A percentile compares a stretch with the other conserved stretches of the same genome.
phyloP scores from a whole-genome alignment of 1,139 yeast genomes.

The Suzukiozyma palmioleophila region DNA sequence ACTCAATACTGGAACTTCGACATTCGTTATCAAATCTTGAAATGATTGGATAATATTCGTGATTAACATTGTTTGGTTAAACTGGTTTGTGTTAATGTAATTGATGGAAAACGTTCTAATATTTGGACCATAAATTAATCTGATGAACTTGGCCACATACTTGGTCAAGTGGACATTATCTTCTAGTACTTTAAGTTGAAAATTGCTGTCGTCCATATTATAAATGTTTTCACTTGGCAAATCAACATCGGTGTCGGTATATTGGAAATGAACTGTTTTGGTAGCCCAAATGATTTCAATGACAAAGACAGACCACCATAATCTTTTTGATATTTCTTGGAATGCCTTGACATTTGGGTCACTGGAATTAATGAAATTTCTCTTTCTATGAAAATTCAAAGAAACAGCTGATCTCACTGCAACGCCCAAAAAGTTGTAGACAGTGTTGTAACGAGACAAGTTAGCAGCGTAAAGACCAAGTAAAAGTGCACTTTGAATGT shows the following conservation, averaged over 20 bases:
- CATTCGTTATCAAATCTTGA: slow-evolving; percentile 25
- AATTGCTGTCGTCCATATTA: slow-evolving; percentile 26
- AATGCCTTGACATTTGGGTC: slow-evolving; percentile 5
- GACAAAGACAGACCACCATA: slow-evolving; percentile 55
- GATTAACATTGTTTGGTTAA: slow-evolving; percentile 30
- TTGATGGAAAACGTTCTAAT: slow-evolving; percentile 35
- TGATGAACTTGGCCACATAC: slow-evolving; percentile 30
- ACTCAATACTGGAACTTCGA: slow-evolving; percentile 27
- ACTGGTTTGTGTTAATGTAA: slow-evolving; percentile 38
- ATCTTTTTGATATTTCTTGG: slow-evolving; percentile 38
- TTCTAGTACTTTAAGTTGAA: slow-evolving; percentile 30
- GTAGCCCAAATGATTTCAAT: slow-evolving; percentile 50
- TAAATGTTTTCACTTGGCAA: slow-evolving; percentile 34
- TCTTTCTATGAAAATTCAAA: slow-evolving; percentile 41
- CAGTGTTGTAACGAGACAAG: slow-evolving; percentile 44
- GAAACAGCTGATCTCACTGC: slow-evolving; percentile 46
- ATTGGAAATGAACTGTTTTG: slow-evolving; percentile 44
- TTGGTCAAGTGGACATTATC: slow-evolving; percentile 39
- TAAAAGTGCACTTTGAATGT: slow-evolving; percentile 43
- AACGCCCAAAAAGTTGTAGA: slow-evolving; percentile 46
- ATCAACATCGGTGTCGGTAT: slow-evolving; percentile 48
- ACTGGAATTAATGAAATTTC: slow-evolving; percentile 10
- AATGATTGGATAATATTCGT: slow-evolving; percentile 28
- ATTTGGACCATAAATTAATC: slow-evolving; percentile 33
- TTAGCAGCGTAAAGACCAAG: slow-evolving; percentile 47